Base-by-base conservation (phyloP, 345 rosid species). In the Sisymbrium irio region DNA sequence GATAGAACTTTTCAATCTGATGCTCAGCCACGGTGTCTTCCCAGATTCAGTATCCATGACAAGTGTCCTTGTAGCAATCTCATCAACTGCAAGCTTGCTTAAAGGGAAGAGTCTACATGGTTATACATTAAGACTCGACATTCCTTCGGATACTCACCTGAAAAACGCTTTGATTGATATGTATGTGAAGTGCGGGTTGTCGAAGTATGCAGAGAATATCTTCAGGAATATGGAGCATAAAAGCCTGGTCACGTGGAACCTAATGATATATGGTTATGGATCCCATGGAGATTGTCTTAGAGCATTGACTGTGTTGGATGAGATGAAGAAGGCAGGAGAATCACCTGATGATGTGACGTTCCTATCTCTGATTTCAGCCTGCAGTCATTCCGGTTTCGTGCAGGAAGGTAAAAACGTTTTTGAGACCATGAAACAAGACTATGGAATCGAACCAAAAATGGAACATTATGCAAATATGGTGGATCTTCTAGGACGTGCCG, bases 401-500 rank as follows among this genome's bases (percentile, higher is more conserved):
- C 62, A 85, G 63, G 86, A 84, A 74, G 96, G 97, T 63, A 83
- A 77, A 71, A 67, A 68, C 32, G 39, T 89, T 10, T 86, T 92
- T 17, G 59, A 77, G 59, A 72, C 67, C 62, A 91, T 89, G 97
- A 84, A 54, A 74, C 55, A 7, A 46, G 83, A 83, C 17, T 77
- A 84, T 49, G 80, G 76, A 40, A 70, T 86, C 28, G 83, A 85
- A 67, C 90, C 90, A 6, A 80, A 73, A 47, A 71, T 78, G 79
- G 93, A 89, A 72, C 96, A 92, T 67, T 86, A 88, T 63, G 88
- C 83, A 33, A 89, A 82, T 64, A 62, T 92, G 61, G 89, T 89
- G 50, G 90, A 92, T 85, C 93, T 89, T 62, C 81, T 88, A 12
- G 93, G 97, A 13, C 96, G 92, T 5, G 88, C 90, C 0, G 96